Evolutionary conservation across 441 rosid species (phyloP).

Genomic region (Populus hybrid): DNA sequence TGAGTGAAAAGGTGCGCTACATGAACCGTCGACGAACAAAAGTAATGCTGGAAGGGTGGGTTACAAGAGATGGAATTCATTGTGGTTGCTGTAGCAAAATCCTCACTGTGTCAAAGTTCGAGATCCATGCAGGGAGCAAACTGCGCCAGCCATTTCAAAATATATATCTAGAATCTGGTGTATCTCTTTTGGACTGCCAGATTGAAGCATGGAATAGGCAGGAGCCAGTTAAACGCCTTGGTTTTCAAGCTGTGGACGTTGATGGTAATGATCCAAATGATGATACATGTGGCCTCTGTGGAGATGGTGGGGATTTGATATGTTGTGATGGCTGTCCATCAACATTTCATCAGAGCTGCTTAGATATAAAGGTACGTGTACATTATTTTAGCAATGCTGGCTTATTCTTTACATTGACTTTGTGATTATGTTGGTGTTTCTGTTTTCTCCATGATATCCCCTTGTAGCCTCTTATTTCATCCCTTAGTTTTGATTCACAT

Average conservation of each 20-base stretch:
- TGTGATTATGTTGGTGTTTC: not conserved
- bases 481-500: not conserved
- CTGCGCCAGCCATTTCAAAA: conserved; percentile 85
- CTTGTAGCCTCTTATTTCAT: not conserved
- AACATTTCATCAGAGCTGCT: conserved; percentile 92
- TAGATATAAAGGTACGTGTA: conserved; percentile 61
- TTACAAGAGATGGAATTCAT: conserved; percentile 86
- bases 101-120: conserved; percentile 79
- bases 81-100: conserved; percentile 98
- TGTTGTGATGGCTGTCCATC: conserved; percentile 99
- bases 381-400: not conserved
- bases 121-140: conserved; percentile 98
- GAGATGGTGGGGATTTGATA: conserved; percentile 97
- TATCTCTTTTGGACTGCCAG: conserved; percentile 85
- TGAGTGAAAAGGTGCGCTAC: conserved; percentile 88
- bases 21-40: conserved; percentile 73
- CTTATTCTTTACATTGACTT: not conserved
- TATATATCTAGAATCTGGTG: conserved; percentile 82
- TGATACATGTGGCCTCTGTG: conserved; percentile 95
- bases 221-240: conserved; percentile 48
- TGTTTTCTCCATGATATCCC: not conserved
- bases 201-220: conserved; percentile 84
- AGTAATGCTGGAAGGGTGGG: conserved; percentile 93
- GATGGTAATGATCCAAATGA: conserved; percentile 94
- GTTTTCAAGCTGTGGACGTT: conserved; percentile 52